phyloP scores from a whole-genome alignment of 306 rosid species.

The Glycyrrhiza uralensis region DNA sequence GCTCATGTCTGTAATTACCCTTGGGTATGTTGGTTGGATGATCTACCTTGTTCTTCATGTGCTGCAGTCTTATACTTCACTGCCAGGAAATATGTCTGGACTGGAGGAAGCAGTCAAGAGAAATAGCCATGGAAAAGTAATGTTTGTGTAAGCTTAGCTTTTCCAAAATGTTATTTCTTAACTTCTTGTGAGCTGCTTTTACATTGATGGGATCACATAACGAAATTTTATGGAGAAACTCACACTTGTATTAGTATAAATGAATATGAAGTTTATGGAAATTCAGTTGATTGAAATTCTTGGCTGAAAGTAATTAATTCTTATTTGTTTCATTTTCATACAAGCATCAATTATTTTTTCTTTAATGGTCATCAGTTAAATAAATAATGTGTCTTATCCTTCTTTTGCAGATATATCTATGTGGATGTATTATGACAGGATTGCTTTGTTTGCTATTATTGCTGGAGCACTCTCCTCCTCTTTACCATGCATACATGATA shows the following conservation, averaged over 20 bases:
- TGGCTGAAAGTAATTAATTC: background rate
- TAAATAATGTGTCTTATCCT: slow-evolving; percentile 8
- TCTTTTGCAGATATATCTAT: slow-evolving; percentile 59
- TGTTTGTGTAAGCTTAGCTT: slow-evolving; percentile 43
- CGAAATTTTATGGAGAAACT: background rate
- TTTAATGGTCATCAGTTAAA: background rate
- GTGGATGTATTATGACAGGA: slow-evolving; percentile 61
- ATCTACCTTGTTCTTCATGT: slow-evolving; percentile 72
- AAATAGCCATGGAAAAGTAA: slow-evolving; percentile 63
- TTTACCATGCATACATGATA: slow-evolving; percentile 69
- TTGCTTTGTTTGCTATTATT: slow-evolving; percentile 51
- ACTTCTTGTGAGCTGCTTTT: slow-evolving; percentile 16
- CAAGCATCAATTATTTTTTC: background rate
- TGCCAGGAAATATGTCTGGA: slow-evolving; percentile 46
- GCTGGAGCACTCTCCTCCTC: slow-evolving; percentile 85
- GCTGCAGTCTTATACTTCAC: slow-evolving; percentile 81
- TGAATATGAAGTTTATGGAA: background rate
- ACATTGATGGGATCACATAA: slow-evolving; percentile 9
- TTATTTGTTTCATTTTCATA: background rate
- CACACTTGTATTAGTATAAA: background rate
- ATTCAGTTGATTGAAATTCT: slow-evolving; percentile 20
- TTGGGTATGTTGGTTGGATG: slow-evolving; percentile 94
- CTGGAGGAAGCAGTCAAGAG: slow-evolving; percentile 46
- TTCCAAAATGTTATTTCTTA: slow-evolving; percentile 20
- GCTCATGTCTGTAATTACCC: slow-evolving; percentile 81